Percentiles rank a stretch among this genome's conserved stretches.
Conservation (phyloP, 1,284 basidiomycete species). For the Ganoderma boninense region DNA sequence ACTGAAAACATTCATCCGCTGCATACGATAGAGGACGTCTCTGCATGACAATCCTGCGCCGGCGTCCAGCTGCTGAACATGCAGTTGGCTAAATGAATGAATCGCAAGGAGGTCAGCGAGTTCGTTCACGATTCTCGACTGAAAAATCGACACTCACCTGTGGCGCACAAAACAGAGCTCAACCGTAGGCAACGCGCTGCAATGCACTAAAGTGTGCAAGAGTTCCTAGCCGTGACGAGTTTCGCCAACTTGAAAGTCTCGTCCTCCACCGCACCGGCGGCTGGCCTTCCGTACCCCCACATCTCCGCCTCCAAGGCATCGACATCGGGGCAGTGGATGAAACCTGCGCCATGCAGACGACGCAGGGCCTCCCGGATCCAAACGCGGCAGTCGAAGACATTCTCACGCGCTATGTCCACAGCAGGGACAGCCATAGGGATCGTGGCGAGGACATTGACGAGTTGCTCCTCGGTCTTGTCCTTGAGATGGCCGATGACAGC, state of each 20-base stretch:
- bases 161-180: not conserved
- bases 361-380: constrained; percentile 13
- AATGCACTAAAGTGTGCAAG: not conserved
- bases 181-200: not conserved
- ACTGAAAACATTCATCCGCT: no score
- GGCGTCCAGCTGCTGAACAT: not conserved
- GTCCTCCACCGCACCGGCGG: not conserved
- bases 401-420: constrained; percentile 12
- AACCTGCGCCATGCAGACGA: not conserved
- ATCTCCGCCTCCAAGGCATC: constrained; percentile 8
- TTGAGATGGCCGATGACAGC: not conserved
- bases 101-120: not conserved
- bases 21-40: no score
- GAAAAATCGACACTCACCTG: not conserved
- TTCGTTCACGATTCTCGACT: not conserved
- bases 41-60: no score
- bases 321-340: constrained; percentile 8
- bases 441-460: not conserved
- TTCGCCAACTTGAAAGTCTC: not conserved
- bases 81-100: not conserved
- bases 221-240: not conserved
- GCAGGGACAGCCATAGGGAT: not conserved
- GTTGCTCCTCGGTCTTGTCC: not conserved
- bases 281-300: not conserved
- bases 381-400: constrained; percentile 8